Evolutionary conservation across 2,329 filamentous ascomycete genomes (phyloP).

Genomic region (Ilyonectria destructans): DNA sequence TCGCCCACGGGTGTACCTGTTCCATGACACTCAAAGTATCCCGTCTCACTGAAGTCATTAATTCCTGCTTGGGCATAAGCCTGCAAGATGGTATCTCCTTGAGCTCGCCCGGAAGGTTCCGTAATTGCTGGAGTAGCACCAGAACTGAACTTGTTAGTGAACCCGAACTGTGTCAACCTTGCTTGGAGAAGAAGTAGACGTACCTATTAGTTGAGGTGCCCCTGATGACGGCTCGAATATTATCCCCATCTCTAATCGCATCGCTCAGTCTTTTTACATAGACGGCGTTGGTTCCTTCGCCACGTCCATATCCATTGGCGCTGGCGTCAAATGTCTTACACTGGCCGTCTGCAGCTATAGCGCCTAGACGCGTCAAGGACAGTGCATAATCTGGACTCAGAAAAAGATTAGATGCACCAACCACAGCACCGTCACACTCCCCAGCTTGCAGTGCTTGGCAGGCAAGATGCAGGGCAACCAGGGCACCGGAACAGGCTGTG

Average conservation of each 20-base stretch:
- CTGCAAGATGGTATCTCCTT: constrained; percentile 55
- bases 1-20: constrained; percentile 52
- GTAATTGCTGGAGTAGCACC: constrained; percentile 67
- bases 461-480: constrained; percentile 61
- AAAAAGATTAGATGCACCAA: constrained; percentile 53
- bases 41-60: constrained; percentile 44
- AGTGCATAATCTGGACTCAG: constrained; percentile 47
- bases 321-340: constrained; percentile 65
- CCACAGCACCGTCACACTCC: constrained; percentile 53
- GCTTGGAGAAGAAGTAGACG: constrained; percentile 42
- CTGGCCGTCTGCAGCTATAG: constrained; percentile 52
- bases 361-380: constrained; percentile 43
- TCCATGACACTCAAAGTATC: constrained; percentile 39
- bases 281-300: constrained; percentile 70
- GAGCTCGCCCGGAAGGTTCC: constrained; percentile 63
- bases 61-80: constrained; percentile 44
- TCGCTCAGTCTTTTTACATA: constrained; percentile 67
- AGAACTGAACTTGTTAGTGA: constrained; percentile 54
- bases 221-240: constrained; percentile 65
- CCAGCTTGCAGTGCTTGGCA: constrained; percentile 52
- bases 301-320: constrained; percentile 69
- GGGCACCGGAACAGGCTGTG: constrained; percentile 63
- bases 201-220: constrained; percentile 63
- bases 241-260: constrained; percentile 68
- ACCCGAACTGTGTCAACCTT: constrained; percentile 44